Evolutionary conservation across 106 monocot genomes (phyloP).

Genomic region (Allium sativum): DNA sequence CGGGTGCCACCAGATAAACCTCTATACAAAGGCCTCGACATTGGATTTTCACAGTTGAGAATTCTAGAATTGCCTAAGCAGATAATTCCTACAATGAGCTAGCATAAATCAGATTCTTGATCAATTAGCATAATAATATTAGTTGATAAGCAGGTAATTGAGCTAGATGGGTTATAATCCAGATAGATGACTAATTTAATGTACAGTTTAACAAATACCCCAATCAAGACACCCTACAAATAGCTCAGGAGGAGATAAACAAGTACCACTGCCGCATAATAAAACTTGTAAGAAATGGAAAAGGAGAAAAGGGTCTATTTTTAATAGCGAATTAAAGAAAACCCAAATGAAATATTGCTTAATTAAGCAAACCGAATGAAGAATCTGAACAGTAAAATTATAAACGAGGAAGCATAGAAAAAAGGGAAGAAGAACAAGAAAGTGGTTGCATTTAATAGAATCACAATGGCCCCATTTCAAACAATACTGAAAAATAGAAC

Average conservation of each 20-base stretch:
- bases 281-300: neutral
- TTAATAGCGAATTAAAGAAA: slow-evolving; percentile 8
- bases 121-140: too few relatives aligned
- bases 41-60: slow-evolving; percentile 6
- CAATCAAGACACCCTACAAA: neutral
- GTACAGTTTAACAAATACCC: neutral
- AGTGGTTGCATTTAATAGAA: slow-evolving; percentile 6
- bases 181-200: neutral
- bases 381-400: neutral
- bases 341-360: slow-evolving; percentile 5
- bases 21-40: slow-evolving; percentile 60
- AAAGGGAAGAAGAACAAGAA: slow-evolving; percentile 5
- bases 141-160: neutral
- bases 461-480: slow-evolving; percentile 5
- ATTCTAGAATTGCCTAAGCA: neutral
- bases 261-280: neutral
- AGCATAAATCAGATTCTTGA: neutral
- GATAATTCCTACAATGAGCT: neutral
- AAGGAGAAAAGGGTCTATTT: slow-evolving; percentile 4
- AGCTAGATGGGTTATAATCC: neutral
- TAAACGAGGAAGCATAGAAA: neutral
- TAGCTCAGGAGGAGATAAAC: neutral
- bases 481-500: neutral
- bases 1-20: slow-evolving; percentile 36
- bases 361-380: neutral